Base-by-base conservation (phyloP, 2,329 filamentous ascomycete genomes). In the Pseudogymnoascus sp. region DNA sequence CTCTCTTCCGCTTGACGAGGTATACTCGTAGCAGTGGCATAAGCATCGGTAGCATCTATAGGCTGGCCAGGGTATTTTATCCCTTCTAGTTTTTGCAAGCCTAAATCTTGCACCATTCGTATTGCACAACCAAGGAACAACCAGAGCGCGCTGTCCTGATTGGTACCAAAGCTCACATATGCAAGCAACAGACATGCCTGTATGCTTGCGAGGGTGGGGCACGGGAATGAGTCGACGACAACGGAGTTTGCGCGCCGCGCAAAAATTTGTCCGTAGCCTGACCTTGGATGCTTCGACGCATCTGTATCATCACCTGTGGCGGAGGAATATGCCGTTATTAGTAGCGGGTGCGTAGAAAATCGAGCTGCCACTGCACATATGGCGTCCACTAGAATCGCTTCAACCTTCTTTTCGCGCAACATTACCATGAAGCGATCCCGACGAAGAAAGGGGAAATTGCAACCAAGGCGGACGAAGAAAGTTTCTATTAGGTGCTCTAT, bases 41-140 rank as follows among this genome's bases (percentile, higher is more conserved):
- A 21, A 44, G 40, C 18, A 21, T 21, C 11, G 8, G 68, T 64
- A 14, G 42, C 71, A 74, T n/a, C 66, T 68, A 28, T 59, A 62
- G 11, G 69, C 64, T 56, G 60, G 33, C 63, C 10, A 21, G 28
- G 28, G 16, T 59, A 38, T 64, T 80, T 81, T 50, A 95, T 80
- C 0, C 91, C 91, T 66, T 92, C 87, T 12, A 89, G 80, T 66
- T 92, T 95, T 68, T 93, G 90, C 67, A 96, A 79, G 0, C 92
- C 91, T 8, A 96, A 75, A 70, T 92, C 88, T 65, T 90, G 84
- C 0, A 88, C 88, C 85, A 92, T 89, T 4, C 91, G 86, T 64
- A 96, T 96, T 0, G 91, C 88, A 60, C 93, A 87, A 0, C 91
- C 92, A 1, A 96, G 79, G 71, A 95, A 96, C 91, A 96, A 95